Percentiles rank a stretch among this genome's conserved stretches.
These are phyloP conservation scores for Aspergillus fumigatiaffinis DNA, from an alignment of 2,329 filamentous ascomycete species.

Conservation along the genomic window DNA sequence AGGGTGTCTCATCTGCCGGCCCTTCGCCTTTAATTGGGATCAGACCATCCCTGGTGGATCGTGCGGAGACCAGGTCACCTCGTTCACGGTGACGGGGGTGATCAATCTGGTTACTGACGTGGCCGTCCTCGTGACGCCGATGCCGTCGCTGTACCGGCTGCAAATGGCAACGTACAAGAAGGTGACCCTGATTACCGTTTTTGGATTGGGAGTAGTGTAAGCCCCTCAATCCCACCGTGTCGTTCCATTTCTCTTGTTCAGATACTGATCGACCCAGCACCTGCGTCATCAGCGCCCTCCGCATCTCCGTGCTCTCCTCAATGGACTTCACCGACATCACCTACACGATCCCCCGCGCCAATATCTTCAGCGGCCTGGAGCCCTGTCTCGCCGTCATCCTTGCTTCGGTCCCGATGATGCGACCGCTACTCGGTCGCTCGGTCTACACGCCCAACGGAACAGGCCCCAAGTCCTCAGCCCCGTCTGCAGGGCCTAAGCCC, in stretches of 20 bases:
- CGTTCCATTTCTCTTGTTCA: background rate
- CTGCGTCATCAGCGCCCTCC: constrained; percentile 34
- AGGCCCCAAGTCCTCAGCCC: constrained; percentile 5
- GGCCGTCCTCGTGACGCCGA: constrained; percentile 17
- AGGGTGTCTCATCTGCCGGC: constrained; percentile 18
- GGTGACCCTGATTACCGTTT: constrained; percentile 18
- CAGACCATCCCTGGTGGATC: constrained; percentile 17
- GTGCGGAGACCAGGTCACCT: constrained; percentile 20
- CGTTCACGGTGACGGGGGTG: constrained; percentile 17
- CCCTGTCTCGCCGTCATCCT: constrained; percentile 38
- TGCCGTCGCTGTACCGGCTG: constrained; percentile 18
- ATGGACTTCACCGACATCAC: constrained; percentile 36
- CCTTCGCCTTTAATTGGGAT: constrained; percentile 25
- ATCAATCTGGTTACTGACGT: constrained; percentile 25
- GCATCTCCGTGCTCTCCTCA: constrained; percentile 30
- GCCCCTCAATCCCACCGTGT: background rate
- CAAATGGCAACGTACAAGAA: constrained; percentile 23
- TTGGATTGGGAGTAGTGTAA: constrained; percentile 22
- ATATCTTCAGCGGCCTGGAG: constrained; percentile 38
- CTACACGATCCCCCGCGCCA: constrained; percentile 30
- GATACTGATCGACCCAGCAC: constrained; percentile 19
- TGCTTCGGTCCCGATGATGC: constrained; percentile 41
- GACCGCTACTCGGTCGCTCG: constrained; percentile 34
- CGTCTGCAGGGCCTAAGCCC: constrained; percentile 3
- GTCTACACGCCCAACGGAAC: constrained; percentile 15